These are phyloP conservation scores for Podospora pseudoanserina DNA, from an alignment of 495 filamentous ascomycete genomes.

Conservation along the genomic window DNA sequence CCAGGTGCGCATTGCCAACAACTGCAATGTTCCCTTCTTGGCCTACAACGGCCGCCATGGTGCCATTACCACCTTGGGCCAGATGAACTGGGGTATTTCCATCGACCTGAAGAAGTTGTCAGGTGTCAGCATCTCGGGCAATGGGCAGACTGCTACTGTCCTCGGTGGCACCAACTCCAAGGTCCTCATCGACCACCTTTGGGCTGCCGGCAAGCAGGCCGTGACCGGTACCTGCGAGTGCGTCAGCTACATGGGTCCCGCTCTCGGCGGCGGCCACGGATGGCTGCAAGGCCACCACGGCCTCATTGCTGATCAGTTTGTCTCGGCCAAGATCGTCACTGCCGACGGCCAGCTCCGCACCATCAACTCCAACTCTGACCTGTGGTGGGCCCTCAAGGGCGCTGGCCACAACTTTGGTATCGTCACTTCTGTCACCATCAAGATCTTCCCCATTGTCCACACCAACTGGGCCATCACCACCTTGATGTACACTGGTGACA, in stretches of 20 bases:
- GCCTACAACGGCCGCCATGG: slow-evolving; percentile 50
- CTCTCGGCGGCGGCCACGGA: slow-evolving; percentile 61
- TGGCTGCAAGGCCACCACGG: slow-evolving; percentile 57
- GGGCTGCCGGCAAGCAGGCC: slow-evolving; percentile 37
- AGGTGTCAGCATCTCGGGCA: slow-evolving; percentile 37
- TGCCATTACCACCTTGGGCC: slow-evolving; percentile 37
- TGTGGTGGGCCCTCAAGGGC: slow-evolving; percentile 57
- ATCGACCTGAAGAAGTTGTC: slow-evolving; percentile 45
- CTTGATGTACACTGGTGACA: slow-evolving; percentile 45
- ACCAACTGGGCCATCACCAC: slow-evolving; percentile 44
- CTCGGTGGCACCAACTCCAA: slow-evolving; percentile 47
- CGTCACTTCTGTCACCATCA: slow-evolving; percentile 47
- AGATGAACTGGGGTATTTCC: slow-evolving; percentile 47
- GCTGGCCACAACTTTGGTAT: slow-evolving; percentile 64
- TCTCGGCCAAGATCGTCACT: slow-evolving; percentile 52
- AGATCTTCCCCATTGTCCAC: slow-evolving; percentile 42
- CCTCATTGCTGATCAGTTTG: slow-evolving; percentile 56
- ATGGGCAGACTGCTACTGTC: slow-evolving; percentile 48
- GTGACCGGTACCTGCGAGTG: slow-evolving; percentile 56
- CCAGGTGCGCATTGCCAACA: slow-evolving; percentile 8
- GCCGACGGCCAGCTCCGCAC: slow-evolving; percentile 50
- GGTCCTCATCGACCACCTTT: slow-evolving; percentile 36
- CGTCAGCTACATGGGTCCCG: slow-evolving; percentile 51
- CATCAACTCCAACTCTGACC: slow-evolving; percentile 40
- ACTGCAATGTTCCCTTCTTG: slow-evolving; percentile 46